Evolutionary conservation across 192 early-diverging fungal genomes (phyloP).

Genomic region (Oehlia diaphana): DNA sequence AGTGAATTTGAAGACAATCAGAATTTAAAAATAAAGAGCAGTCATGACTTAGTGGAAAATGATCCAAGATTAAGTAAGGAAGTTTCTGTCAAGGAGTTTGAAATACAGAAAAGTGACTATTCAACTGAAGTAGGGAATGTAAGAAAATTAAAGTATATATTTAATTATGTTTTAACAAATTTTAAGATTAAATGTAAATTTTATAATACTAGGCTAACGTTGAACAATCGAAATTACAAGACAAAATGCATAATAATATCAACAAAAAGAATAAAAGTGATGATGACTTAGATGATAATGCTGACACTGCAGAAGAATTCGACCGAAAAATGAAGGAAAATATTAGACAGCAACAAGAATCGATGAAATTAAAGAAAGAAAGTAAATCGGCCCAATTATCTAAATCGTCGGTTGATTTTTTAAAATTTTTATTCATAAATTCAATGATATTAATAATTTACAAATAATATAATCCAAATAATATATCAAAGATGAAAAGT

Average conservation of each 20-base stretch:
- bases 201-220: neutral
- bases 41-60: constrained; percentile 70
- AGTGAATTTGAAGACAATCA: constrained; percentile 47
- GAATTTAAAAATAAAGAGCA: constrained; percentile 64
- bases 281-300: constrained; percentile 28
- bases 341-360: constrained; percentile 14
- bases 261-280: constrained; percentile 10
- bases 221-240: neutral
- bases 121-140: neutral
- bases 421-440: neutral
- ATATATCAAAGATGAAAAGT: too few relatives aligned
- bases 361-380: constrained; percentile 12
- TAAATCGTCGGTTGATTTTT: neutral
- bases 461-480: too few relatives aligned
- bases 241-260: constrained; percentile 5
- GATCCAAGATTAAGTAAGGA: constrained; percentile 42
- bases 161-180: neutral
- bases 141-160: neutral
- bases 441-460: neutral
- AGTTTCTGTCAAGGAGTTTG: neutral
- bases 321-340: constrained; percentile 31
- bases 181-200: neutral
- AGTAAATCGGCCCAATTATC: neutral
- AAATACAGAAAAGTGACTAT: too few relatives aligned
- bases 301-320: constrained; percentile 36